A percentile compares a stretch with the other conserved stretches of the same genome.
Evolutionary conservation across 495 filamentous ascomycete species (phyloP).

Genomic region (Neurospora pannonica): DNA sequence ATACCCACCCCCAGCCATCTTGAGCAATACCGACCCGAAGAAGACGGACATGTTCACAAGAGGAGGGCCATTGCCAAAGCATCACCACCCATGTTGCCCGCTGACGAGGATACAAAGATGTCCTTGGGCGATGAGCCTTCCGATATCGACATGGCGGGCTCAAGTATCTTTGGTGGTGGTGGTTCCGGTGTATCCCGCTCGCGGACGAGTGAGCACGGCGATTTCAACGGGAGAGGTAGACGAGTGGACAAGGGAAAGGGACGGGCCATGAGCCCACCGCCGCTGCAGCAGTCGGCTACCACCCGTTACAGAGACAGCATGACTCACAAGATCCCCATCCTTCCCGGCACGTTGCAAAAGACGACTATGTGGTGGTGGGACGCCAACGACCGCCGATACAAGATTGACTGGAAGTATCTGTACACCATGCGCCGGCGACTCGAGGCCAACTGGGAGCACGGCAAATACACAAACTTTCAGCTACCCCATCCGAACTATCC

Average conservation of each 20-base stretch:
- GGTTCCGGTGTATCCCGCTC: neutral
- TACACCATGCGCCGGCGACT: constrained; percentile 79
- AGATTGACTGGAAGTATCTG: constrained; percentile 73
- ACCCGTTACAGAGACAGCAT: neutral
- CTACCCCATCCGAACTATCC: constrained; percentile 73
- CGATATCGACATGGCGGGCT: constrained; percentile 16
- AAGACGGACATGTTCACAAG: constrained; percentile 33
- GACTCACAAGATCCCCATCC: neutral
- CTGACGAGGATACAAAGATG: constrained; percentile 38
- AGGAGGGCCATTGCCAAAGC: constrained; percentile 34
- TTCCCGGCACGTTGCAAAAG: constrained; percentile 16
- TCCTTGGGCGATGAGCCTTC: constrained; percentile 31
- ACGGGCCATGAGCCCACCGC: constrained; percentile 5
- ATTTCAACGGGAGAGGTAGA: neutral
- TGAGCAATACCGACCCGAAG: constrained; percentile 23
- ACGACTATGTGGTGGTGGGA: constrained; percentile 36
- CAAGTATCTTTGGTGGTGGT: constrained; percentile 27
- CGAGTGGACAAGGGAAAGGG: constrained; percentile 26
- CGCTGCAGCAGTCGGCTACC: neutral
- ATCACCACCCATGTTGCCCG: constrained; percentile 1
- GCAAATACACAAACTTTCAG: constrained; percentile 75
- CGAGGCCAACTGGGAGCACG: constrained; percentile 85
- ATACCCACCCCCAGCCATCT: constrained; percentile 14
- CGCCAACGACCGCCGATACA: constrained; percentile 33
- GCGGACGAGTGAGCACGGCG: neutral